Evolutionary conservation across 257 asterid genomes (phyloP).

Genomic region (Mentha longifolia): DNA sequence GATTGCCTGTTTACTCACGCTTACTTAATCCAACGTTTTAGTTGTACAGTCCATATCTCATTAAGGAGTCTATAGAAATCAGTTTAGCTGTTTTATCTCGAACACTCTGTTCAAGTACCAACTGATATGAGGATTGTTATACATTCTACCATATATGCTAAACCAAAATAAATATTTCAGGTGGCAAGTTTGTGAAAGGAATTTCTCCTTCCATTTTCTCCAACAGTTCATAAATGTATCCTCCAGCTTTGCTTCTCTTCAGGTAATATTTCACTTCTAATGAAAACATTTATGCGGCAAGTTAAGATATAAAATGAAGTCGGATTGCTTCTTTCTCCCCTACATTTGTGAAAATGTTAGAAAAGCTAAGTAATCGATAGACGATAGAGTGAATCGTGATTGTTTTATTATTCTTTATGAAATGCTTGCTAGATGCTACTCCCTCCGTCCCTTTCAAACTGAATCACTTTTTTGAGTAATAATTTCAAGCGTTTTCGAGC

Average conservation of each 20-base stretch:
- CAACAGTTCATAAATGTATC: constrained; percentile 53
- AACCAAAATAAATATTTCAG: constrained; percentile 54
- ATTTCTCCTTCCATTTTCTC: constrained; percentile 47
- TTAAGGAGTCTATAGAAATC: not conserved
- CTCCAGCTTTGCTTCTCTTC: constrained; percentile 46
- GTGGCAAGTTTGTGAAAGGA: constrained; percentile 68
- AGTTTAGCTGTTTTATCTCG: constrained; percentile 2
- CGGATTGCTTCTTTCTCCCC: not conserved
- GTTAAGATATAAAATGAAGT: constrained; percentile 18
- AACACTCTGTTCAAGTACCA: not conserved
- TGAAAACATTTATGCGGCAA: constrained; percentile 16
- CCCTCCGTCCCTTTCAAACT: too few species aligned
- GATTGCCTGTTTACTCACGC: constrained; percentile 11
- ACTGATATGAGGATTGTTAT: constrained; percentile 7
- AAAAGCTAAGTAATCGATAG: constrained; percentile 10
- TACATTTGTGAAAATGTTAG: constrained; percentile 10
- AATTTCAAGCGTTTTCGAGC: too few species aligned
- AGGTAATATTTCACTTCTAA: constrained; percentile 54
- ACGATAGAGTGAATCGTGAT: constrained; percentile 7
- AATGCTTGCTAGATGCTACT: not conserved
- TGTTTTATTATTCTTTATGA: not conserved
- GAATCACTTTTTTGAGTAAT: too few species aligned
- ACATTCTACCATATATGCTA: constrained; percentile 32
- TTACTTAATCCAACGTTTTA: not conserved
- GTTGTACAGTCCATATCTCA: constrained; percentile 27